Conservation (phyloP, 2,329 filamentous ascomycete species). For the Colletotrichum sidae region DNA sequence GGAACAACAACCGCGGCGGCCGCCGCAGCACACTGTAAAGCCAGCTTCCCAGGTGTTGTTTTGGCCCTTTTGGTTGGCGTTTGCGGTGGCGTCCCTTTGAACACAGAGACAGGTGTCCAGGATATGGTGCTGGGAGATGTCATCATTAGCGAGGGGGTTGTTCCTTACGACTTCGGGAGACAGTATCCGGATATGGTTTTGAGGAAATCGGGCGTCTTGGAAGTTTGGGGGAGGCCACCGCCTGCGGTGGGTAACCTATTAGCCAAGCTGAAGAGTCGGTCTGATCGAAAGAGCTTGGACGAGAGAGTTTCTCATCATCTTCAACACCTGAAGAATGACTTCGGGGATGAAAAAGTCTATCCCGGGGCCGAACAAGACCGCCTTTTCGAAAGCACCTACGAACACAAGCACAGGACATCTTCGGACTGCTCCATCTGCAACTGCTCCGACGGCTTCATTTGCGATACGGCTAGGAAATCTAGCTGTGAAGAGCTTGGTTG, state of each 20-base stretch:
- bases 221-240: conserved; percentile 43
- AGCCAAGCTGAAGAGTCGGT: conserved; percentile 1
- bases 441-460: conserved; percentile 20
- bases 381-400: conserved; percentile 46
- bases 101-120: neutral
- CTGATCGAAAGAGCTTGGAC: conserved; percentile 34
- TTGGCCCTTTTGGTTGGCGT: conserved; percentile 53
- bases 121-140: conserved; percentile 50
- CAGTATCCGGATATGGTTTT: conserved; percentile 42
- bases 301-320: neutral
- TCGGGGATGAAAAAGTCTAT: conserved; percentile 29
- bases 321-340: neutral
- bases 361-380: conserved; percentile 45
- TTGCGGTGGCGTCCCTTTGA: conserved; percentile 52
- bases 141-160: conserved; percentile 44
- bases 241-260: conserved; percentile 45
- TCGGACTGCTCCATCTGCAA: conserved; percentile 1
- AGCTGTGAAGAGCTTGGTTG: conserved; percentile 42
- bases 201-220: conserved; percentile 42
- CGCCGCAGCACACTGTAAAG: conserved; percentile 42
- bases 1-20: conserved; percentile 44
- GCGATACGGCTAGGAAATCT: conserved; percentile 33
- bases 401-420: conserved; percentile 45
- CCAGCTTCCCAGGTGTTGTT: conserved; percentile 48
- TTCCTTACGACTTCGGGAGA: conserved; percentile 44